Evolutionary conservation across 805 yeast genomes (phyloP).

Genomic region (Candida maesae): DNA sequence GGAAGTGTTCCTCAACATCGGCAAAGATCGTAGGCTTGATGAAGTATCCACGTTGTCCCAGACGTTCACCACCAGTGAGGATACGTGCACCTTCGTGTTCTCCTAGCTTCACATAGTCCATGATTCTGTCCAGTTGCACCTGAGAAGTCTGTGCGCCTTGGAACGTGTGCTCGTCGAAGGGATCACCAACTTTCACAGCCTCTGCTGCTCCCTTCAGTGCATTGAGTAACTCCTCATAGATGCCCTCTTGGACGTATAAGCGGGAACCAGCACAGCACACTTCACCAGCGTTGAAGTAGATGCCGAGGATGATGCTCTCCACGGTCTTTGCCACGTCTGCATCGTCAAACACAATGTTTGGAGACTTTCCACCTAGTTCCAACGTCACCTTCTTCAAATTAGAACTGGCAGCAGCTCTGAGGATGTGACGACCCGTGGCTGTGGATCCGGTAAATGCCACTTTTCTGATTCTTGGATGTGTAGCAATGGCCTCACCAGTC

Average conservation of each 20-base stretch:
- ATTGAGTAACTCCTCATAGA: slow-evolving; percentile 62
- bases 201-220: slow-evolving; percentile 50
- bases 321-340: slow-evolving; percentile 67
- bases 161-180: slow-evolving; percentile 65
- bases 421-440: slow-evolving; percentile 73
- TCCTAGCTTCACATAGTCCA: slow-evolving; percentile 62
- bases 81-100: slow-evolving; percentile 65
- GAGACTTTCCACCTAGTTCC: slow-evolving; percentile 89
- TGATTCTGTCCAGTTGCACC: slow-evolving; percentile 61
- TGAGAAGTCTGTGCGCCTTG: slow-evolving; percentile 77
- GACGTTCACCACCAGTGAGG: slow-evolving; percentile 77
- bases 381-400: slow-evolving; percentile 77
- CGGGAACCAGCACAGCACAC: slow-evolving; percentile 93
- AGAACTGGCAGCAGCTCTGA: slow-evolving; percentile 65
- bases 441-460: slow-evolving; percentile 96
- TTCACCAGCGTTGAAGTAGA: slow-evolving; percentile 87
- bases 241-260: slow-evolving; percentile 70
- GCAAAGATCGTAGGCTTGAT: slow-evolving; percentile 83
- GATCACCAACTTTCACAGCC: slow-evolving; percentile 66
- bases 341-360: slow-evolving; percentile 77
- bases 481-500: slow-evolving; percentile 77
- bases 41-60: slow-evolving; percentile 67
- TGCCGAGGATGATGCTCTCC: slow-evolving; percentile 66
- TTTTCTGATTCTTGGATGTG: slow-evolving; percentile 80
- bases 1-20: slow-evolving; percentile 70